Conservation (phyloP, 2,329 filamentous ascomycete genomes). For the Pestalotiopsis sp. region DNA sequence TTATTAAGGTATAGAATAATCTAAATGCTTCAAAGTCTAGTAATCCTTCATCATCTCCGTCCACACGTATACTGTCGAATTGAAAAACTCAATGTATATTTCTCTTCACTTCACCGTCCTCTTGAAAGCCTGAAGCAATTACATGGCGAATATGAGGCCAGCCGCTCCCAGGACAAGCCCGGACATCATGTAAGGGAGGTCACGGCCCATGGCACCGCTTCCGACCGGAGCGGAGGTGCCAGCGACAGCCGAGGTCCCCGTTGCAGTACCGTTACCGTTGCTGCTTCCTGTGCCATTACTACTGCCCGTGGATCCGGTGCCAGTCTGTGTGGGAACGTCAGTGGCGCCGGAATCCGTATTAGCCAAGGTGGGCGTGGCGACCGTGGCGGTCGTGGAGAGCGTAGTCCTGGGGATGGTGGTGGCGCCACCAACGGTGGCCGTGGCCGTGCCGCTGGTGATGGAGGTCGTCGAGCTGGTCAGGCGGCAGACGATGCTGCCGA, state of each 20-base stretch:
- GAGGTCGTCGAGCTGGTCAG: background rate
- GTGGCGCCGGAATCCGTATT: no score
- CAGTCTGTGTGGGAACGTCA: background rate
- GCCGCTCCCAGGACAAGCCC: background rate
- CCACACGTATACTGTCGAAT: no score
- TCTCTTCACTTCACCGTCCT: no score
- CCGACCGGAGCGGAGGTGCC: background rate
- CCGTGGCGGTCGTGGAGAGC: background rate
- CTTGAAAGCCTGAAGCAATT: no score
- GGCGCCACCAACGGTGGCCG: background rate
- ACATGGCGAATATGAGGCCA: background rate
- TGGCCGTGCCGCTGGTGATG: background rate
- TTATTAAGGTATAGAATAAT: background rate
- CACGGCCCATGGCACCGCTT: background rate
- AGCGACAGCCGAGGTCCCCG: background rate
- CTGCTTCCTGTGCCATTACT: background rate
- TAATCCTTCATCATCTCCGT: no score
- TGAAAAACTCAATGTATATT: no score
- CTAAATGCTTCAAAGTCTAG: no score
- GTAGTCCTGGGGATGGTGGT: background rate
- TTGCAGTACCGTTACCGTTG: background rate
- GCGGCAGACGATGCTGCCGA: constrained; percentile 27
- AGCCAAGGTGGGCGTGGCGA: no score
- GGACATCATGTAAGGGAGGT: background rate
- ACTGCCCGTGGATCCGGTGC: background rate